phyloP scores from a whole-genome alignment of 768 basidiomycete species.

The Mycena chlorophos region DNA sequence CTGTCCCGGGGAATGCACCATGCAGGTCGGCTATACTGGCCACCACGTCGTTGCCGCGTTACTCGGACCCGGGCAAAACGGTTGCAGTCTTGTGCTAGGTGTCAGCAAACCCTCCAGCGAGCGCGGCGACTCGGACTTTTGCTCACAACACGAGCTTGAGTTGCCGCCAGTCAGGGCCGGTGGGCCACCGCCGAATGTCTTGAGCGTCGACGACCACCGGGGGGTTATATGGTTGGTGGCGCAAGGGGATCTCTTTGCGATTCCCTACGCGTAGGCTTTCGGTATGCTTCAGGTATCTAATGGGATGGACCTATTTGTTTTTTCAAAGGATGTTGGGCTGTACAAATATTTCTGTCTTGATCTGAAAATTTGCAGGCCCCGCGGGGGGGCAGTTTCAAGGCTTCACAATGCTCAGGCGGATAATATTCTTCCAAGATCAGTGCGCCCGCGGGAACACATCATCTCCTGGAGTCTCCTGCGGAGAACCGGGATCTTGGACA shows the following conservation, averaged over 20 bases:
- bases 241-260: not conserved
- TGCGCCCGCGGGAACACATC: too few relatives aligned
- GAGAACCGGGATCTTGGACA: too few relatives aligned
- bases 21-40: slow-evolving; percentile 5
- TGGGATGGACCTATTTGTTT: too few relatives aligned
- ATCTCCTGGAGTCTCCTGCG: too few relatives aligned
- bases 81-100: slow-evolving; percentile 7
- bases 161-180: slow-evolving; percentile 2
- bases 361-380: too few relatives aligned
- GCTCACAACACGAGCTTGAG: slow-evolving; percentile 17
- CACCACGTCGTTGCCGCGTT: slow-evolving; percentile 13
- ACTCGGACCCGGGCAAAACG: not conserved
- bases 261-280: slow-evolving; percentile 11
- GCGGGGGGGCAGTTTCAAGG: too few relatives aligned
- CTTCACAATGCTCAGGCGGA: too few relatives aligned
- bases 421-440: too few relatives aligned
- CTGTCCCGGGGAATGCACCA: slow-evolving; percentile 12
- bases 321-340: too few relatives aligned
- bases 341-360: too few relatives aligned
- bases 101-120: slow-evolving; percentile 1
- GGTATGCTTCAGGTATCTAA: too few relatives aligned
- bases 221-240: slow-evolving; percentile 14
- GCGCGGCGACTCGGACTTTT: slow-evolving; percentile 3
- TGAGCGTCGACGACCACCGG: slow-evolving; percentile 11
- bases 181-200: slow-evolving; percentile 9